phyloP scores from a whole-genome alignment of 2,329 filamentous ascomycete species.

The Colletotrichum tropicale region DNA sequence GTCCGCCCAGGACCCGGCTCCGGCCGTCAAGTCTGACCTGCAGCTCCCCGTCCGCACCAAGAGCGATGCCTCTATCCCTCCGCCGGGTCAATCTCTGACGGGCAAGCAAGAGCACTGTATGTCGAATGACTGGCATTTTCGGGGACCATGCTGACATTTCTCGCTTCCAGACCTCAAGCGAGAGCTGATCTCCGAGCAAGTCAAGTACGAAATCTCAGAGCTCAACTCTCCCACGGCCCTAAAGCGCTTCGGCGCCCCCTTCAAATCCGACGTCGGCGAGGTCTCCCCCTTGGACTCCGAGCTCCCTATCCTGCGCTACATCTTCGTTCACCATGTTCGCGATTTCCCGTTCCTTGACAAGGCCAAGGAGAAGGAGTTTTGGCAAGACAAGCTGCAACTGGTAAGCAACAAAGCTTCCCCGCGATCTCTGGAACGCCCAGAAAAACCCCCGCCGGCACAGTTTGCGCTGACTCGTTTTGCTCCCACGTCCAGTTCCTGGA shows the following conservation, averaged over 20 bases:
- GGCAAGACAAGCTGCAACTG: constrained; percentile 97
- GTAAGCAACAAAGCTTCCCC: constrained; percentile 55
- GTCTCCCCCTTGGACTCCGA: constrained; percentile 93
- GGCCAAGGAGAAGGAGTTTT: constrained; percentile 98
- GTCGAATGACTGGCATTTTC: constrained; percentile 31
- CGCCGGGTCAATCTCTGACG: constrained; percentile 65
- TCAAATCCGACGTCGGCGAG: constrained; percentile 90
- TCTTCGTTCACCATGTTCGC: constrained; percentile 97
- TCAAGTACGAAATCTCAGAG: constrained; percentile 87
- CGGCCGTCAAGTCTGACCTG: neutral
- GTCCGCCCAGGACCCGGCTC: neutral
- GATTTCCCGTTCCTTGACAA: constrained; percentile 98
- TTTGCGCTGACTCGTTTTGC: constrained; percentile 10
- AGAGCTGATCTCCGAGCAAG: constrained; percentile 90
- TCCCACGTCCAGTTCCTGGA: constrained; percentile 76
- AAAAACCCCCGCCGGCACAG: neutral
- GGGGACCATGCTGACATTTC: neutral
- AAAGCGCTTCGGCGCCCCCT: constrained; percentile 93
- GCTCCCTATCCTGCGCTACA: constrained; percentile 90
- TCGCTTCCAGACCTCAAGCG: constrained; percentile 80
- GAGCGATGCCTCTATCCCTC: constrained; percentile 33
- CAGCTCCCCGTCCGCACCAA: constrained; percentile 27
- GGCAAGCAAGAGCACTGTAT: constrained; percentile 98
- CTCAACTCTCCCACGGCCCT: constrained; percentile 94
- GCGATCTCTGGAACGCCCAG: neutral